Conservation (phyloP, 2,329 filamentous ascomycete species). For the Colletotrichum sp. region DNA sequence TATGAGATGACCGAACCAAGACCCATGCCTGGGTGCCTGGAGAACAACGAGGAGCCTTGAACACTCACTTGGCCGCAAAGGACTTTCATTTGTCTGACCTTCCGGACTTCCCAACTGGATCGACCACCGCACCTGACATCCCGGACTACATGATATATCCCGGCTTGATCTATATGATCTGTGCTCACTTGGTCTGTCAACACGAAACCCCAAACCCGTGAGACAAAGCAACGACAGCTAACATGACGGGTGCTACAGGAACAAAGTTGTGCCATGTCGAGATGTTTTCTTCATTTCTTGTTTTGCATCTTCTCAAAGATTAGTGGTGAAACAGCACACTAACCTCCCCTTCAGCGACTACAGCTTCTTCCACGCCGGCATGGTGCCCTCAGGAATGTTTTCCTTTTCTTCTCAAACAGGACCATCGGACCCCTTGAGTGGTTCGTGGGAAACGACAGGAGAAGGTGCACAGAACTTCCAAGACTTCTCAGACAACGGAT, state of each 20-base stretch:
- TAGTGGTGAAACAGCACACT: conserved; percentile 61
- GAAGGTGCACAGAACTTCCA: conserved; percentile 67
- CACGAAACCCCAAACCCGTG: conserved; percentile 20
- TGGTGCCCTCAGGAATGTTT: conserved; percentile 59
- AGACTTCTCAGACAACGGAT: conserved; percentile 56
- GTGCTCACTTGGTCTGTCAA: conserved; percentile 40
- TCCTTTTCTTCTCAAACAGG: conserved; percentile 65
- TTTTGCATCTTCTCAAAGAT: conserved; percentile 28
- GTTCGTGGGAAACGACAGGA: conserved; percentile 61
- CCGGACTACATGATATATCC: neutral
- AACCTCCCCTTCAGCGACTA: conserved; percentile 60
- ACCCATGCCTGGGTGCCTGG: neutral
- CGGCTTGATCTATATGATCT: conserved; percentile 12
- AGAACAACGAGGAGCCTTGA: neutral
- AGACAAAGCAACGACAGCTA: conserved; percentile 32
- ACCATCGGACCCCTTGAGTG: conserved; percentile 60
- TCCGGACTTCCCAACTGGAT: neutral
- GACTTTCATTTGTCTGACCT: neutral
- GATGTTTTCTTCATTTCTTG: conserved; percentile 30
- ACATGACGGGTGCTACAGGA: conserved; percentile 42
- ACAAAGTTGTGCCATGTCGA: conserved; percentile 62
- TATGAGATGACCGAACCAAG: neutral
- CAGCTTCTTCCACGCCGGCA: conserved; percentile 58
- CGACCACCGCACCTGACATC: neutral
- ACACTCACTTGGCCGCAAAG: neutral